Base-by-base conservation (phyloP, 305 asterid species). In the Lippia alba region DNA sequence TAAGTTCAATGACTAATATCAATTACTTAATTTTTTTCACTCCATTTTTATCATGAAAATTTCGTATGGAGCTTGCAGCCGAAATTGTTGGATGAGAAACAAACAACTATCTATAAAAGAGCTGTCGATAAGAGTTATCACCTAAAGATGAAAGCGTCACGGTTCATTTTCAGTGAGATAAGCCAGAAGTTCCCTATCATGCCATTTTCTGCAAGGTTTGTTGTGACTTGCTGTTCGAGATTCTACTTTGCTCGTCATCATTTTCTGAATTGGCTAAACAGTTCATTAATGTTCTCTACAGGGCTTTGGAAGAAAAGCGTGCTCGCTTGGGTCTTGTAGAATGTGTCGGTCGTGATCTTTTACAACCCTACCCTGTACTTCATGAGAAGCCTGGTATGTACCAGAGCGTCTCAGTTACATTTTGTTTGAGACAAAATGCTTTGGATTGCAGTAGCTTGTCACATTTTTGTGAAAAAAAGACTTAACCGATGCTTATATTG, bases 231-330 rank as follows among this genome's bases (percentile, higher is more conserved):
- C 20, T 71, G 33, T 49, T 57, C 40, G 50, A n/a, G 45, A 16
- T 55, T 36, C 64, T 40, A 33, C 61, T 19, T 36, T 36, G 9
- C 9, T 36, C 5, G 6, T 36, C 40, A 46, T 18, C 24, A 14
- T n/a, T 41, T 34, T 66, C 36, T 33, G 6, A 12, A 61, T 71
- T 24, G 30, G 3, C 63, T 73, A 54, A 69, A n/a, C 34, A 60
- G 40, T 16, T 5, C 32, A 20, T 70, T 16, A 39, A 57, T 45
- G 30, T 72, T 6, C 70, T 24, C 30, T 61, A 61, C 82, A 95
- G 99, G 91, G 97, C 92, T 69, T 87, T 94, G 89, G 98, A 94
- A 80, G 99, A 94, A 84, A 94, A 94, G 85, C 87, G 98, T 54
- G 97, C 93, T 64, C 92, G 96, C 19, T 71, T 94, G 59, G 99